Evolutionary conservation across 1,284 basidiomycete genomes (phyloP).

Genomic region (Exobasidium rhododendri): DNA sequence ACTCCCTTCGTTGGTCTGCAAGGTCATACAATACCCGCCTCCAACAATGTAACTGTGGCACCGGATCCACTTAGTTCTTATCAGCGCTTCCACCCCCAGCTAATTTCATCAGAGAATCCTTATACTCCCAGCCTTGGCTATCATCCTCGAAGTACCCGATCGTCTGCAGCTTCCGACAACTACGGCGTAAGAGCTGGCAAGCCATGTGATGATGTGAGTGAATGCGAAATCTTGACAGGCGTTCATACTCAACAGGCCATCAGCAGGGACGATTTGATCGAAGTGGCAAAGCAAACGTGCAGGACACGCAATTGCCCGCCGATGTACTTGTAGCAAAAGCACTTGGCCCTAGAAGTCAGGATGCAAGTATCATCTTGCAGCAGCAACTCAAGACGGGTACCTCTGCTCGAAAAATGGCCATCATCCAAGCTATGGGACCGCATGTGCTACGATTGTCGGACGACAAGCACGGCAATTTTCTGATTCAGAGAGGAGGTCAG

Average conservation of each 20-base stretch:
- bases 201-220: background rate
- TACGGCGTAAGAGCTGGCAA: background rate
- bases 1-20: background rate
- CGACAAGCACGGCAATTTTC: slow-evolving; percentile 47
- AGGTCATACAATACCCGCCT: background rate
- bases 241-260: too few species aligned
- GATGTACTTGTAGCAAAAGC: background rate
- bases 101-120: background rate
- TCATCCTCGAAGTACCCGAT: background rate
- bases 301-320: background rate
- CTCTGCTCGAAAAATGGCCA: slow-evolving; percentile 20
- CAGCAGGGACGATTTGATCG: too few species aligned
- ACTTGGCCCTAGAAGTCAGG: slow-evolving; percentile 20
- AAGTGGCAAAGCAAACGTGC: background rate
- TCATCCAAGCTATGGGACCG: slow-evolving; percentile 30
- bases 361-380: slow-evolving; percentile 43
- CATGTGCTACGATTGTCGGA: slow-evolving; percentile 28
- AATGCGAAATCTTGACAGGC: background rate
- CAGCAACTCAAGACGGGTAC: slow-evolving; percentile 39
- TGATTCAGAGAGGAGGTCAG: slow-evolving; percentile 36
- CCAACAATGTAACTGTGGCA: background rate
- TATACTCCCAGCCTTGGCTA: background rate
- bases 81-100: background rate
- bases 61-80: slow-evolving; percentile 1
- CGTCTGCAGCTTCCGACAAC: background rate